A percentile compares a stretch with the other conserved stretches of the same genome.
These are phyloP conservation scores for Cyberlindnera mycetangii DNA, from an alignment of 805 yeast genomes.

Conservation along the genomic window DNA sequence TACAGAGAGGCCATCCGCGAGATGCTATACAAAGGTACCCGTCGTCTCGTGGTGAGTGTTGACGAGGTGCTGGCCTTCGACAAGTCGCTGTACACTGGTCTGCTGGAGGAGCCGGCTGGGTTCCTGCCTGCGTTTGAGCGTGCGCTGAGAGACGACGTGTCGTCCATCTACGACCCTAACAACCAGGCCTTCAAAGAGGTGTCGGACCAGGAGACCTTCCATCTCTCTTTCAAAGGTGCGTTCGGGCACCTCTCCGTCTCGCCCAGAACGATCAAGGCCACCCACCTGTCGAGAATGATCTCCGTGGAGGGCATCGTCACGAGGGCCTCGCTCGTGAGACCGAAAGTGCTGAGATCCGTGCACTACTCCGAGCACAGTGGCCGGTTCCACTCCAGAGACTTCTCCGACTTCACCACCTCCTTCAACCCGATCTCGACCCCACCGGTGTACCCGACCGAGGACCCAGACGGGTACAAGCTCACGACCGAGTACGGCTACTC, in stretches of 20 bases:
- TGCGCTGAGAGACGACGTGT: conserved; percentile 78
- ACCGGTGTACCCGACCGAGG: conserved; percentile 90
- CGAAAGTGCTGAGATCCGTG: conserved; percentile 86
- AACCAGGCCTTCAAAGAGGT: conserved; percentile 50
- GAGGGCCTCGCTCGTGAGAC: conserved; percentile 87
- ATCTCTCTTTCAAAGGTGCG: conserved; percentile 82
- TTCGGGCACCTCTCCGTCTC: conserved; percentile 86
- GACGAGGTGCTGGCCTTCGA: conserved; percentile 90
- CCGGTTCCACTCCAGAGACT: conserved; percentile 85
- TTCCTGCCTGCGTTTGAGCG: conserved; percentile 85
- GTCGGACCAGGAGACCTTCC: conserved; percentile 61
- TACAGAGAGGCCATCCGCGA: conserved; percentile 69
- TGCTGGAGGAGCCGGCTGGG: conserved; percentile 75
- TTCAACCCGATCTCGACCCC: conserved; percentile 81
- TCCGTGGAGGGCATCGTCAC: conserved; percentile 95
- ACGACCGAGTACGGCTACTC: conserved; percentile 90
- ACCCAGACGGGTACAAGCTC: conserved; percentile 84
- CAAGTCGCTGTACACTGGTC: conserved; percentile 70
- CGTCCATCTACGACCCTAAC: conserved; percentile 64
- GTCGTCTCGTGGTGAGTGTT: conserved; percentile 68
- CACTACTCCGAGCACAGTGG: conserved; percentile 87
- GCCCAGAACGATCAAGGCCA: conserved; percentile 82
- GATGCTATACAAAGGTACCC: conserved; percentile 65
- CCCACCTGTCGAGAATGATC: conserved; percentile 73
- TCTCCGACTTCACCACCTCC: conserved; percentile 88